These are phyloP conservation scores for Citrullus amarus DNA, from an alignment of 306 rosid genomes.

Conservation along the genomic window DNA sequence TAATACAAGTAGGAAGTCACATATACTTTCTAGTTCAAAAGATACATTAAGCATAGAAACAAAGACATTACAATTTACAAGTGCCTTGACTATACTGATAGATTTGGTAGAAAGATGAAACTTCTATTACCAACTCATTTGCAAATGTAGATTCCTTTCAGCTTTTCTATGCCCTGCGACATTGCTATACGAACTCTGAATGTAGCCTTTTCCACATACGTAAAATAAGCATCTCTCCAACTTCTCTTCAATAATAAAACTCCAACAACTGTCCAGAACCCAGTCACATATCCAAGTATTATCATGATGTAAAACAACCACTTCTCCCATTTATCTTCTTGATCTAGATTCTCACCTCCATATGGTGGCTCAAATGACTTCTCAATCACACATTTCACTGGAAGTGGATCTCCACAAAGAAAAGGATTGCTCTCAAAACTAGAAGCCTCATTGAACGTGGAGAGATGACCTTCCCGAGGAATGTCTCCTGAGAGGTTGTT, in stretches of 20 bases:
- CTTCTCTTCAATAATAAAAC: background rate
- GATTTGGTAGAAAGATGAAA: too few species aligned
- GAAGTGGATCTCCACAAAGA: background rate
- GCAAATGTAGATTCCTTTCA: background rate
- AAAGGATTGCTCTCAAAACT: background rate
- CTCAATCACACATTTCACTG: background rate
- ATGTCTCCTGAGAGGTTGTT: background rate
- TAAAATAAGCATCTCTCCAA: background rate
- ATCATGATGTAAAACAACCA: background rate
- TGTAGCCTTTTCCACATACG: background rate
- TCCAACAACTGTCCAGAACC: background rate
- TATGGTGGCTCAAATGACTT: background rate
- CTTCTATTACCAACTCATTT: background rate
- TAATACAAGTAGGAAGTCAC: too few species aligned
- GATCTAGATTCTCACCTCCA: background rate
- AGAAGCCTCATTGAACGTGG: background rate
- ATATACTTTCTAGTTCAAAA: too few species aligned
- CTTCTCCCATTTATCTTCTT: conserved; percentile 2
- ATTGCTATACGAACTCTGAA: background rate
- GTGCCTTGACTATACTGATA: too few species aligned
- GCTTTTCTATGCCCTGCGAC: background rate
- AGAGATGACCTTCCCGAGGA: background rate
- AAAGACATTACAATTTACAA: too few species aligned
- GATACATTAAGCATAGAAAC: too few species aligned
- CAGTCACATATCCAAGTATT: background rate